These are phyloP conservation scores for Pelargonium australe DNA, from an alignment of 441 rosid species.

Conservation along the genomic window DNA sequence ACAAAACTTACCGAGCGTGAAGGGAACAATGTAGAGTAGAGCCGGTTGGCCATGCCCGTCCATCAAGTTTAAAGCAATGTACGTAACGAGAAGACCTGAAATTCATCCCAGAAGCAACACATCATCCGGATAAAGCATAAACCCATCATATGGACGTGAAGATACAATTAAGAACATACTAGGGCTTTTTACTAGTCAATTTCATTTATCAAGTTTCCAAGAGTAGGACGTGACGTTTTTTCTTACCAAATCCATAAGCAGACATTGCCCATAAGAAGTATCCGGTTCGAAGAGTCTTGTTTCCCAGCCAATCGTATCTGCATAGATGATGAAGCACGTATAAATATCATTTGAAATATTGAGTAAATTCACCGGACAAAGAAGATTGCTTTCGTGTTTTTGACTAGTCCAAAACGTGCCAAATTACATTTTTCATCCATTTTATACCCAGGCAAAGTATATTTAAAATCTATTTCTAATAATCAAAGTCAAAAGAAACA, in stretches of 20 bases:
- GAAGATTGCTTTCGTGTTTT: too few species aligned
- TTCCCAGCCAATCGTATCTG: conserved; percentile 91
- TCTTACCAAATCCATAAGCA: conserved; percentile 83
- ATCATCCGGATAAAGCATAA: too few species aligned
- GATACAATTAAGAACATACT: background rate
- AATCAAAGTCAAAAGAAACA: too few species aligned
- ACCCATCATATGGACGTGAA: too few species aligned
- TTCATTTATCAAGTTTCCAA: background rate
- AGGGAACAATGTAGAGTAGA: conserved; percentile 64
- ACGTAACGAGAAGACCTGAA: conserved; percentile 62
- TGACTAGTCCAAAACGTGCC: too few species aligned
- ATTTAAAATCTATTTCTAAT: too few species aligned
- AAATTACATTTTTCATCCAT: too few species aligned
- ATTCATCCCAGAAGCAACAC: background rate
- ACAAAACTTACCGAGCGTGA: conserved; percentile 49
- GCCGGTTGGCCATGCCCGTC: conserved; percentile 82
- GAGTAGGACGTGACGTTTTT: conserved; percentile 2
- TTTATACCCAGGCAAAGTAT: too few species aligned
- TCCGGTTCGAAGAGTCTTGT: conserved; percentile 73
- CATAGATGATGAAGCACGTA: conserved; percentile 10
- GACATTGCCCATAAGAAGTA: conserved; percentile 87
- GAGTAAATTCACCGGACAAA: too few species aligned
- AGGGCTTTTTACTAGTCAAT: background rate
- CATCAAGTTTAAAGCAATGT: conserved; percentile 63
- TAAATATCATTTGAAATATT: background rate